Percentiles rank a stretch among this genome's conserved stretches.
Conservation (phyloP, 257 asterid genomes). For the Solanum paucissectum region DNA sequence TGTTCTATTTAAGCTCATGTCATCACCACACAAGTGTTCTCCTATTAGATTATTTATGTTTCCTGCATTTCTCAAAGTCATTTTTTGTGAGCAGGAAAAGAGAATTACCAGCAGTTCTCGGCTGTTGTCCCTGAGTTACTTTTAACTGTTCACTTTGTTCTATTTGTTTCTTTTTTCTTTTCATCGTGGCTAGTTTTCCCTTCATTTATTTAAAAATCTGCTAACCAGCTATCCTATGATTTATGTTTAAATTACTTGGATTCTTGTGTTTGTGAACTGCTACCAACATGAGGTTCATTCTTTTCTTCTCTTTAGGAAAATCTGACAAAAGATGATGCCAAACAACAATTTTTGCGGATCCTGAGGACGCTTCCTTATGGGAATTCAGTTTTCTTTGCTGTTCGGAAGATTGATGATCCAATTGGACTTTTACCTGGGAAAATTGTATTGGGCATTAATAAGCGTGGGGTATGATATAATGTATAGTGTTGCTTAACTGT, state of each 20-base stretch:
- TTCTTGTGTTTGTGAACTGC: not conserved
- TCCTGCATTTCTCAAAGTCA: not conserved
- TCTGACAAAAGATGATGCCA: conserved; percentile 93
- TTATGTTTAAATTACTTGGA: not conserved
- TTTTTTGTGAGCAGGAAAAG: not conserved
- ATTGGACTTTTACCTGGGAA: conserved; percentile 96
- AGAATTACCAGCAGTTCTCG: not conserved
- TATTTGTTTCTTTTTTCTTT: not conserved
- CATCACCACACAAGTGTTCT: not conserved
- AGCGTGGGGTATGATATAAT: conserved; percentile 76
- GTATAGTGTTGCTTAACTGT: not conserved
- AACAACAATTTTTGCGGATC: conserved; percentile 87
- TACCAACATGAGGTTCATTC: not conserved
- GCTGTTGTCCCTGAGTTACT: not conserved
- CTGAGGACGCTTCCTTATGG: conserved; percentile 95
- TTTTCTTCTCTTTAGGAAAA: conserved; percentile 47
- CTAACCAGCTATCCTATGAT: not conserved
- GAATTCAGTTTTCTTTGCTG: conserved; percentile 95
- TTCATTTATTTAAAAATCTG: not conserved
- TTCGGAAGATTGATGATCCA: conserved; percentile 98
- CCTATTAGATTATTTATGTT: not conserved
- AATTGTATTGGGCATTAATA: conserved; percentile 81
- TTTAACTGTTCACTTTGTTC: not conserved
- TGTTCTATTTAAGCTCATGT: not conserved
- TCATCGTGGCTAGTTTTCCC: not conserved